phyloP scores from a whole-genome alignment of 2,329 filamentous ascomycete genomes.

The Alternaria ethzedia region DNA sequence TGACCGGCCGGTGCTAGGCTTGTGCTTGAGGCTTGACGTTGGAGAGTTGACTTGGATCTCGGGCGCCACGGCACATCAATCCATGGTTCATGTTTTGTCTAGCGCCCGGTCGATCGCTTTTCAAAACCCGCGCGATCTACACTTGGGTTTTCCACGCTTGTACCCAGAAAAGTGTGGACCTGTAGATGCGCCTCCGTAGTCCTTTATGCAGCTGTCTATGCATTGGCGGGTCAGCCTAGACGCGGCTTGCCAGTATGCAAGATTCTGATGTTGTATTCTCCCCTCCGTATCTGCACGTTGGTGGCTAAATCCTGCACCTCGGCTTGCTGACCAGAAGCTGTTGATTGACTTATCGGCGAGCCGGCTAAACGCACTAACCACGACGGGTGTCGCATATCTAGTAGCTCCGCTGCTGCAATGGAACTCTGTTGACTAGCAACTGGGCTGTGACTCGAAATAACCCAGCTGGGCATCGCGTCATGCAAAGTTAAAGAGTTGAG shows the following conservation, averaged over 20 bases:
- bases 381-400: conserved; percentile 4
- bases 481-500: conserved; percentile 6
- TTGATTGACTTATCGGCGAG: conserved; percentile 6
- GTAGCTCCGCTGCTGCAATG: neutral
- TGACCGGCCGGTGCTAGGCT: neutral
- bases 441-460: neutral
- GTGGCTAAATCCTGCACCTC: conserved; percentile 11
- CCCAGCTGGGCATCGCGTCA: conserved; percentile 4
- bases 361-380: conserved; percentile 6
- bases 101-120: conserved; percentile 16
- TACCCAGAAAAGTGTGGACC: neutral
- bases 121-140: conserved; percentile 1
- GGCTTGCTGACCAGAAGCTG: conserved; percentile 3
- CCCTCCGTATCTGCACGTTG: conserved; percentile 10
- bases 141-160: neutral
- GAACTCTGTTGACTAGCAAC: conserved; percentile 8
- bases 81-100: conserved; percentile 1
- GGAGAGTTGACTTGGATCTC: neutral
- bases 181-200: neutral
- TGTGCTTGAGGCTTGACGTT: neutral
- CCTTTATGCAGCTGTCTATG: neutral
- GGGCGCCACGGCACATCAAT: conserved; percentile 3
- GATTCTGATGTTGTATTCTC: conserved; percentile 6
- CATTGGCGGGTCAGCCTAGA: neutral
- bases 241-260: neutral